Conservation (phyloP, 306 rosid genomes). For the Sophora flavescens region DNA sequence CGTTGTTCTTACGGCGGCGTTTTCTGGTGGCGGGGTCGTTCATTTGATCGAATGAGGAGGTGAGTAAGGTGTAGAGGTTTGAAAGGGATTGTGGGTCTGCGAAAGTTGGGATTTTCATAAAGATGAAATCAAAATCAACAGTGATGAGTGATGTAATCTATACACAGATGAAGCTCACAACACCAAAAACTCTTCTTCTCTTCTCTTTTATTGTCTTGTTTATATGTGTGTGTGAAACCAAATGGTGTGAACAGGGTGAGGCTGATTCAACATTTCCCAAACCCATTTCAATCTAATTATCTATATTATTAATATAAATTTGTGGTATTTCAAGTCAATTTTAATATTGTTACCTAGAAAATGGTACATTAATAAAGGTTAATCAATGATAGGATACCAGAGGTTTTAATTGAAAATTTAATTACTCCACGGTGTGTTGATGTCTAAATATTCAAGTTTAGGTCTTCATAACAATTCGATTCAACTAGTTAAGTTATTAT, state of each 20-base stretch:
- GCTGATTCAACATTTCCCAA: not conserved
- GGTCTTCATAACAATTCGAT: too few species aligned
- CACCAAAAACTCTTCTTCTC: not conserved
- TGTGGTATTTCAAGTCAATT: not conserved
- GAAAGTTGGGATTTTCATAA: constrained; percentile 43
- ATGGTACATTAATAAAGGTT: too few species aligned
- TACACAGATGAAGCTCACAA: not conserved
- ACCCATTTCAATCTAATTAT: not conserved
- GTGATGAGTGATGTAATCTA: too few species aligned
- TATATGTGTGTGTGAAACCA: not conserved
- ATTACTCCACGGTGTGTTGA: too few species aligned
- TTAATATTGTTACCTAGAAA: not conserved
- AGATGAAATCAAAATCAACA: not conserved
- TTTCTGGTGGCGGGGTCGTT: constrained; percentile 35
- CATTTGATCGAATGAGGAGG: constrained; percentile 42
- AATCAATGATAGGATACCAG: too few species aligned
- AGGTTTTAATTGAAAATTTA: too few species aligned
- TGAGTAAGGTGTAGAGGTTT: constrained; percentile 35
- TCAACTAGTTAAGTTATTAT: too few species aligned
- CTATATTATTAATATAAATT: too few species aligned
- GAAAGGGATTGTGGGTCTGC: constrained; percentile 41
- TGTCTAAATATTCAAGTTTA: too few species aligned
- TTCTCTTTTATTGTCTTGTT: not conserved
- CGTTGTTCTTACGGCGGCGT: constrained; percentile 41
- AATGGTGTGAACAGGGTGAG: constrained; percentile 28